Percentiles rank a stretch among this genome's conserved stretches.
phyloP scores from a whole-genome alignment of 1,284 basidiomycete genomes.

The Pisolithus thermaeus region DNA sequence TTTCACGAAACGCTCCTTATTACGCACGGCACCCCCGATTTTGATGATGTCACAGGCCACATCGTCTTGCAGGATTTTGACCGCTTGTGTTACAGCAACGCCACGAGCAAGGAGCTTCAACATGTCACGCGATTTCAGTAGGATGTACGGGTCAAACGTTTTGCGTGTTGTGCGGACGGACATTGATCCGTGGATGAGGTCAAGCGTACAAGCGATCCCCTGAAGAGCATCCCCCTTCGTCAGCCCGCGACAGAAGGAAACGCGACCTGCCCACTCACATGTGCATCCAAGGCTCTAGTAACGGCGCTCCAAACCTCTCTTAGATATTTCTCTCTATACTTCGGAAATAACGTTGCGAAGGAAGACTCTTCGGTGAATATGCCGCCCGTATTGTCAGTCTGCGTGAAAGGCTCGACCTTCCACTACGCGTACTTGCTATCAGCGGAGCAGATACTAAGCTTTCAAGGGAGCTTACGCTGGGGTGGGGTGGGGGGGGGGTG shows the following conservation, averaged over 20 bases:
- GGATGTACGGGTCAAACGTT: constrained; percentile 94
- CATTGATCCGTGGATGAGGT: constrained; percentile 97
- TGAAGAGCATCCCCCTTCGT: constrained; percentile 26
- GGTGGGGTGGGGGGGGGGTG: constrained; percentile 11
- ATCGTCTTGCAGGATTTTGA: constrained; percentile 88
- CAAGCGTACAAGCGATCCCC: constrained; percentile 89
- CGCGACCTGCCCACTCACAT: constrained; percentile 43
- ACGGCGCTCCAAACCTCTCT: constrained; percentile 93
- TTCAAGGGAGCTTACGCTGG: constrained; percentile 27
- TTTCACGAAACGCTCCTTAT: constrained; percentile 98
- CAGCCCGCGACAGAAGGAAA: not conserved
- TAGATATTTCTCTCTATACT: constrained; percentile 96
- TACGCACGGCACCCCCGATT: constrained; percentile 90
- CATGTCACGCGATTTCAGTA: constrained; percentile 94
- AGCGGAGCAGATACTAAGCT: constrained; percentile 4
- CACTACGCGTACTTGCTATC: constrained; percentile 47
- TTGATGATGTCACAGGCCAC: constrained; percentile 97
- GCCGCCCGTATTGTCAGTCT: constrained; percentile 72
- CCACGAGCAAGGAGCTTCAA: constrained; percentile 93
- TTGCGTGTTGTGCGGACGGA: constrained; percentile 95
- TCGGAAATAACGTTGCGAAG: constrained; percentile 97
- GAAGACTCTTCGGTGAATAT: constrained; percentile 94
- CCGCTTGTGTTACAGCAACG: constrained; percentile 79
- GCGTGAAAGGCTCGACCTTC: constrained; percentile 81
- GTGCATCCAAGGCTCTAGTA: constrained; percentile 79